phyloP scores from a whole-genome alignment of 228 moss, liverwort and hornwort species.

The Sphagnum fallax region DNA sequence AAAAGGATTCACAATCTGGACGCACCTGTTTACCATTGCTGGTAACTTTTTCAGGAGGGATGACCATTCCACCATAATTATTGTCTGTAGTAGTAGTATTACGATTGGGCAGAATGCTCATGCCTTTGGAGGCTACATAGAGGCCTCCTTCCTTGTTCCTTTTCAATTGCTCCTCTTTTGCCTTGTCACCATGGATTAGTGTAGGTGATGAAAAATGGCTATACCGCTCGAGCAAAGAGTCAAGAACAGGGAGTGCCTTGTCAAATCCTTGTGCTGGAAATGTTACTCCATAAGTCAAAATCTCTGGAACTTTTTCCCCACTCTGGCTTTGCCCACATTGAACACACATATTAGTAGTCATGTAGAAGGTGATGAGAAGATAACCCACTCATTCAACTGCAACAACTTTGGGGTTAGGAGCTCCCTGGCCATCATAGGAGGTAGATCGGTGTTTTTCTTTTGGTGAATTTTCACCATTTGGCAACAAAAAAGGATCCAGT shows the following conservation, averaged over 20 bases:
- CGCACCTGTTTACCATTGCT: slow-evolving; percentile 43
- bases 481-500: too few species aligned
- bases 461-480: too few species aligned
- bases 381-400: too few species aligned
- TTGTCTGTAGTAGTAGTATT: slow-evolving; percentile 2
- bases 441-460: too few species aligned
- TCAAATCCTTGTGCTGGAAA: slow-evolving; percentile 52
- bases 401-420: too few species aligned
- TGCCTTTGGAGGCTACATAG: not conserved
- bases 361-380: too few species aligned
- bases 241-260: slow-evolving; percentile 33
- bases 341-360: too few species aligned
- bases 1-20: not conserved
- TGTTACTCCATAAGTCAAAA: slow-evolving; percentile 79
- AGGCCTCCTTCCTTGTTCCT: not conserved
- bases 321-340: too few species aligned
- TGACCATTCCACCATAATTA: slow-evolving; percentile 30
- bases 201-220: slow-evolving; percentile 72
- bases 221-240: slow-evolving; percentile 60
- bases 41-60: slow-evolving; percentile 38
- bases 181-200: slow-evolving; percentile 53
- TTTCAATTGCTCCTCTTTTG: slow-evolving; percentile 12
- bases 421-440: too few species aligned
- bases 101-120: not conserved
- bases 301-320: slow-evolving; percentile 8